phyloP scores from a whole-genome alignment of 352 stramenopile genomes.

The Aphanomyces invadans region DNA sequence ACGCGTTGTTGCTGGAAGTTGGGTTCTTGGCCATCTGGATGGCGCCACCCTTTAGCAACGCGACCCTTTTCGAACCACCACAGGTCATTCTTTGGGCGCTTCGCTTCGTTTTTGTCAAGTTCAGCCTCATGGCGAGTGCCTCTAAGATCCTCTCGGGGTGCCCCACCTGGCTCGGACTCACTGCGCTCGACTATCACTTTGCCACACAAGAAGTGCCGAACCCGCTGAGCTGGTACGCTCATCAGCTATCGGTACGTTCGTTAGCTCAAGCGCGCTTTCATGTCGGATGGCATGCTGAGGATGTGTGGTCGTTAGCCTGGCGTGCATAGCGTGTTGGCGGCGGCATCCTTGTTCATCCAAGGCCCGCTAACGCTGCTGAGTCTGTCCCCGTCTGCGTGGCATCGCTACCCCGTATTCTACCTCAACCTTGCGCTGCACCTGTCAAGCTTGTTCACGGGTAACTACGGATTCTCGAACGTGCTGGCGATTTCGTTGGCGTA shows the following conservation, averaged over 20 bases:
- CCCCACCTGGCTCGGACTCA: constrained; percentile 85
- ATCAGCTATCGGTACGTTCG: constrained; percentile 59
- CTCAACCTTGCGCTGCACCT: constrained; percentile 80
- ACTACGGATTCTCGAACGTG: constrained; percentile 94
- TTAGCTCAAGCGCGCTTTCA: neutral
- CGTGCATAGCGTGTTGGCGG: constrained; percentile 67
- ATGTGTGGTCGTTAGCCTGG: constrained; percentile 37
- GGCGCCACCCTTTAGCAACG: constrained; percentile 31
- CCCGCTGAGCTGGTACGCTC: constrained; percentile 74
- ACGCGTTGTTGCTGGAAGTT: constrained; percentile 85
- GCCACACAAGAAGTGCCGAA: constrained; percentile 78
- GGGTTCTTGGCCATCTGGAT: constrained; percentile 57
- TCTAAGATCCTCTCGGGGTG: constrained; percentile 89
- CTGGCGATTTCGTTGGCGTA: constrained; percentile 29
- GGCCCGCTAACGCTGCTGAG: constrained; percentile 80
- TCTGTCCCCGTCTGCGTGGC: constrained; percentile 45
- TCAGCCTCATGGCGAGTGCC: constrained; percentile 89
- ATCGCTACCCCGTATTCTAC: constrained; percentile 46
- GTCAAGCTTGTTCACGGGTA: constrained; percentile 80
- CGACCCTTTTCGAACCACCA: constrained; percentile 31
- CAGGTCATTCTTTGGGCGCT: constrained; percentile 48
- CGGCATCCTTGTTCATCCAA: constrained; percentile 82
- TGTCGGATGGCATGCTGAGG: too few species aligned
- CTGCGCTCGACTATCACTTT: constrained; percentile 89
- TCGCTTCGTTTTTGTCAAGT: constrained; percentile 89